Evolutionary conservation across 257 asterid species (phyloP), one percentile per base, ranked within the genome.

Genomic region (Solanum lycopersicoides): DNA sequence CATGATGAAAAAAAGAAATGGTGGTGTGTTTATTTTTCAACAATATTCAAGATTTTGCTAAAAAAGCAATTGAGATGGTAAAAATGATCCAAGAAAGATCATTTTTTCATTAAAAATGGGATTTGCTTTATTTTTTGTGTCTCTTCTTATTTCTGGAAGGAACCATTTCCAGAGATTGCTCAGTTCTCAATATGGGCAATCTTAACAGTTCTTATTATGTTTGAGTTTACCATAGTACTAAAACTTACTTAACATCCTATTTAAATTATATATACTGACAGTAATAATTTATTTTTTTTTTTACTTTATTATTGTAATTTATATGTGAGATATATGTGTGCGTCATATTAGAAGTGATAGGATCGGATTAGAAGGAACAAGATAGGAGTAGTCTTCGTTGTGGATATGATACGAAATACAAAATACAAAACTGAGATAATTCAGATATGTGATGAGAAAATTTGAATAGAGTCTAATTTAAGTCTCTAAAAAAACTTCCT

Each of bases 151-250:
- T 13, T 87, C 69, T 92, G 92, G 93, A 90, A 91, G 86, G 68
- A 87, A 45, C 91, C 93, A 65, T 65, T n/a, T 74, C 32, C 89
- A 41, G 91, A 83, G 84, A 71, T 86, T 37, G 86, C 91, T 35
- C 93, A 92, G 86, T 92, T 88, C 23, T 88, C 93, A 6, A 90
- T 92, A 3, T 92, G 92, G 93, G 94, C 94, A 25, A 92, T 92
- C 80, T 87, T 91, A 25, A 91, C 93, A 2, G 93, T 92, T 32
- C 87, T 92, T 60, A 93, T 92, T 42, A 90, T 91, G 93, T 92
- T 92, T 76, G 94, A 92, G 68, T 92, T 86, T 83, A 89, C 89
- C 71, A 90, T 92, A 88, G 93, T 92, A 63, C 1, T 1, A 84
- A 42, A 28, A 21, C 5, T 86, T n/a, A n/a, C n/a, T 21, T 25